Evolutionary conservation across 2,329 filamentous ascomycete species (phyloP).

Genomic region (Aspergillus thermomutatus): DNA sequence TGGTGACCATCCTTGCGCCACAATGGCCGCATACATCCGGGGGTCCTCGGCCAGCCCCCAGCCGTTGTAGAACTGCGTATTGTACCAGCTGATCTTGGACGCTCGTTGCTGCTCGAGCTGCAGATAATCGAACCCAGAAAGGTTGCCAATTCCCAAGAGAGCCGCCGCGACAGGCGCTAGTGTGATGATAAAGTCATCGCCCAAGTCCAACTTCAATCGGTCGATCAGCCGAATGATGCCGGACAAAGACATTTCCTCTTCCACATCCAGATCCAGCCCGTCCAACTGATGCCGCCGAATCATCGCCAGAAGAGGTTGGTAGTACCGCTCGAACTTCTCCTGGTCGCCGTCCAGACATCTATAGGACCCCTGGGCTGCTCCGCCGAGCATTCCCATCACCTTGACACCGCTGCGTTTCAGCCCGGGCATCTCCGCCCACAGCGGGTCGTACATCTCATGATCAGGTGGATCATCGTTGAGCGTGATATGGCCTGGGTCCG

Average conservation of each 20-base stretch:
- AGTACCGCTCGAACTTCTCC: constrained; percentile 68
- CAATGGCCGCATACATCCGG: constrained; percentile 41
- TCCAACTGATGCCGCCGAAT: constrained; percentile 61
- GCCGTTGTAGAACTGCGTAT: constrained; percentile 89
- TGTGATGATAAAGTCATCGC: constrained; percentile 67
- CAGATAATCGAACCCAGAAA: constrained; percentile 80
- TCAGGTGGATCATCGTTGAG: constrained; percentile 76
- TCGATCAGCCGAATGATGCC: constrained; percentile 67
- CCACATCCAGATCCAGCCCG: constrained; percentile 74
- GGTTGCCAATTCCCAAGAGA: constrained; percentile 57
- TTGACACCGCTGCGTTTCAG: constrained; percentile 73
- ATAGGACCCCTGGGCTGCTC: constrained; percentile 74
- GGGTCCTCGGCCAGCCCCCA: constrained; percentile 66
- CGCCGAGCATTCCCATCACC: constrained; percentile 82
- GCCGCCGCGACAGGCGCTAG: constrained; percentile 79
- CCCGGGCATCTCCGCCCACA: constrained; percentile 75
- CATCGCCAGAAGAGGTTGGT: constrained; percentile 64
- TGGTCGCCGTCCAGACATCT: constrained; percentile 56
- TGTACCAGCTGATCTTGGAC: constrained; percentile 75
- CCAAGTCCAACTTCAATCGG: constrained; percentile 54
- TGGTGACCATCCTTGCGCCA: constrained; percentile 63
- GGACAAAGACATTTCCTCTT: constrained; percentile 68
- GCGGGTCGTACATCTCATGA: constrained; percentile 62
- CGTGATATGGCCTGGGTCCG: constrained; percentile 62
- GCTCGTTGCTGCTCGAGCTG: constrained; percentile 67